phyloP scores from a whole-genome alignment of 169 alveolate genomes.

The Plasmodium ovale region DNA sequence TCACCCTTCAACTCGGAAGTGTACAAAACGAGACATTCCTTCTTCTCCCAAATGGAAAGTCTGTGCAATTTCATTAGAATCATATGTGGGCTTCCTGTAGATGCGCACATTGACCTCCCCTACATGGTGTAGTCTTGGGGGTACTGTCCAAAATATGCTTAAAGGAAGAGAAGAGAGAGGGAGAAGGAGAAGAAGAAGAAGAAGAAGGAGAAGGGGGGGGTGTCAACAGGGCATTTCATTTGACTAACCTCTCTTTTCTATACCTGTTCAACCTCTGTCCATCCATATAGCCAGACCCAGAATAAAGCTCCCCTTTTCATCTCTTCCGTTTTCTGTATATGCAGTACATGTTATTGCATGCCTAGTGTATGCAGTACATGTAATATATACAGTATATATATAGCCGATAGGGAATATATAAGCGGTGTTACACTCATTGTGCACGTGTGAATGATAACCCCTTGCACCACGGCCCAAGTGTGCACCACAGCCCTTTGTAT shows the following conservation, averaged over 20 bases:
- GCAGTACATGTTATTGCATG: too few species aligned
- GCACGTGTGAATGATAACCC: too few species aligned
- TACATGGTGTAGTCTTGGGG: constrained; percentile 35
- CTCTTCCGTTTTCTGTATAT: too few species aligned
- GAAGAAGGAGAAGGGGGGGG: neutral
- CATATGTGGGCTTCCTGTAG: constrained; percentile 52
- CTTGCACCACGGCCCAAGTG: too few species aligned
- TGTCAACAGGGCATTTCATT: neutral
- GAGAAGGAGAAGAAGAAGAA: neutral
- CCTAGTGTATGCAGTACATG: too few species aligned
- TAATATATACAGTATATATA: too few species aligned
- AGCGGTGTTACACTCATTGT: too few species aligned
- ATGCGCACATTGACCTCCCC: constrained; percentile 57
- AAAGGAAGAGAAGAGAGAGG: too few species aligned
- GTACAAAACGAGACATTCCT: constrained; percentile 75
- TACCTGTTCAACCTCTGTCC: neutral
- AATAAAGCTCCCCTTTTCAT: neutral
- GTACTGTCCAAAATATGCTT: too few species aligned
- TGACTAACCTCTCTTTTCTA: too few species aligned
- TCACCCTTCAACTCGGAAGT: constrained; percentile 55
- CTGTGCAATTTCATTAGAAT: constrained; percentile 37
- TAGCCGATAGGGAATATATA: too few species aligned
- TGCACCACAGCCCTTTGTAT: too few species aligned
- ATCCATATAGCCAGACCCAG: neutral
- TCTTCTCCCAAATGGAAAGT: constrained; percentile 67